Conservation (phyloP, 768 basidiomycete species). For the Russula foetens region DNA sequence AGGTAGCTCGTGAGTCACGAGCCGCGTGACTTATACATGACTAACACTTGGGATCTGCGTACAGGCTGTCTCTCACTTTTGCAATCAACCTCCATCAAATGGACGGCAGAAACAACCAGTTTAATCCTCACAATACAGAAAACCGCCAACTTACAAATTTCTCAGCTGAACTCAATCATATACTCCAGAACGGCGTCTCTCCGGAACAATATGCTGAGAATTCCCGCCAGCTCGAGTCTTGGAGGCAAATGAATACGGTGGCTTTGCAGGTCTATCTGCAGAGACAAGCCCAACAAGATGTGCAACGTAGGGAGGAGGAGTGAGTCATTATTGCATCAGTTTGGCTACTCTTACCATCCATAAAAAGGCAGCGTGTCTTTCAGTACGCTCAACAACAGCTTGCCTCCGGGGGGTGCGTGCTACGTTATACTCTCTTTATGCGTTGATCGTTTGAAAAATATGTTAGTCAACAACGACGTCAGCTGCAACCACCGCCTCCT, state of each 20-base stretch:
- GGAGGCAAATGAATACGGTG: conserved; percentile 9
- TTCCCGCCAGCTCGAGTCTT: conserved; percentile 8
- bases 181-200: conserved; percentile 7
- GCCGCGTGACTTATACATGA: no score
- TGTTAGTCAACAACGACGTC: conserved; percentile 9
- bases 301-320: conserved; percentile 13
- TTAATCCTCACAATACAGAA: background rate
- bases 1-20: no score
- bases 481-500: background rate
- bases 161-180: background rate
- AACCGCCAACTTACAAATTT: background rate
- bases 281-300: conserved; percentile 3
- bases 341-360: background rate
- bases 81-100: background rate
- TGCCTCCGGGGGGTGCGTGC: conserved; percentile 2
- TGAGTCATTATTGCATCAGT: background rate
- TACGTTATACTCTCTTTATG: background rate
- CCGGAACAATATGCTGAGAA: conserved; percentile 15
- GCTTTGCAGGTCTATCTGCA: conserved; percentile 11
- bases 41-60: no score
- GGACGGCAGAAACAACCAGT: conserved; percentile 6
- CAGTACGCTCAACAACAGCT: conserved; percentile 14
- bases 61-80: no score
- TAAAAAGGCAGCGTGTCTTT: conserved; percentile 4
- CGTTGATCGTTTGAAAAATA: background rate